Conservation (phyloP, 495 filamentous ascomycete genomes). For the Penicillium diatomitis region DNA sequence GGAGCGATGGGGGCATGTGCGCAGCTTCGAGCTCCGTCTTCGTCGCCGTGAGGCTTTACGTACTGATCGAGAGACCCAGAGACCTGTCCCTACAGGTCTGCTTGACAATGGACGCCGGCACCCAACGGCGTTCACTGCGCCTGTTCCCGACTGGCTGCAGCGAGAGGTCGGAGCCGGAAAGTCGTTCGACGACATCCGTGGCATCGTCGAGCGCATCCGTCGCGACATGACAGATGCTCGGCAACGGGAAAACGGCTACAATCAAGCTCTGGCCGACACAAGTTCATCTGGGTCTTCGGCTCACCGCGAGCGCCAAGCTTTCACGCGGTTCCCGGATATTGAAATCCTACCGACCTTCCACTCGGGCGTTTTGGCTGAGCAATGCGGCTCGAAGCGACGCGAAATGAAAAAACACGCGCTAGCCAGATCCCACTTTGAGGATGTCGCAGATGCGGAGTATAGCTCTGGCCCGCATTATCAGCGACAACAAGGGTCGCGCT, state of each 20-base stretch:
- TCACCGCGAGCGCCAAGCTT: not conserved
- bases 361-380: conserved; percentile 15
- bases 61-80: not conserved
- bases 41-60: conserved; percentile 15
- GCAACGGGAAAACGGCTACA: conserved; percentile 23
- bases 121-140: conserved; percentile 15
- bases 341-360: conserved; percentile 55
- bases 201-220: conserved; percentile 15
- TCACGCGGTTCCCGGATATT: conserved; percentile 49
- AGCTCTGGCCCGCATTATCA: too few relatives aligned
- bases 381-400: not conserved
- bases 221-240: conserved; percentile 28
- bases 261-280: too few relatives aligned
- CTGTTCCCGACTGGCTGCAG: conserved; percentile 28
- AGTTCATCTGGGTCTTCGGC: too few relatives aligned
- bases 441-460: too few relatives aligned
- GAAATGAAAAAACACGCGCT: not conserved
- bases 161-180: conserved; percentile 15
- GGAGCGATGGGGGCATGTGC: conserved; percentile 48
- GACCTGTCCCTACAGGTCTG: not conserved
- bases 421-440: too few relatives aligned
- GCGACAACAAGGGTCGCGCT: too few relatives aligned
- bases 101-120: conserved; percentile 6
- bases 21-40: conserved; percentile 21
- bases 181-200: conserved; percentile 24